Conservation (phyloP, 202 grass and related monocot species). For the Zizania palustris region DNA sequence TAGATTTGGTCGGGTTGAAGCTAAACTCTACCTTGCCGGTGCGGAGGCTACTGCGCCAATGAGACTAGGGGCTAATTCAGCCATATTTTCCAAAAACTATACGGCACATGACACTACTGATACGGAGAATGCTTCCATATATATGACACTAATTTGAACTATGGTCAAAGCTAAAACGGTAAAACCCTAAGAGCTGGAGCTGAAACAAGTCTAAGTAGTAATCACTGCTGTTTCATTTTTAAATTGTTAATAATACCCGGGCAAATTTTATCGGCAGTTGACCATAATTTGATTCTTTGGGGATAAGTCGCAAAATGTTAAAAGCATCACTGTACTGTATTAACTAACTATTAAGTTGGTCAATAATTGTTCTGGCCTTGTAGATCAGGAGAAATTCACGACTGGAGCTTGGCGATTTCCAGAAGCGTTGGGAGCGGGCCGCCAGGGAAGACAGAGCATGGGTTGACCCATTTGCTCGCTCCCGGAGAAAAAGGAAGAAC, state of each 20-base stretch:
- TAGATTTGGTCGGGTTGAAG: too few relatives aligned
- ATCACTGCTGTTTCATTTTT: slow-evolving; percentile 16
- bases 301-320: neutral
- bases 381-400: slow-evolving; percentile 65
- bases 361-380: neutral
- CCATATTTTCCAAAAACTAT: too few relatives aligned
- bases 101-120: too few relatives aligned
- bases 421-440: slow-evolving; percentile 68
- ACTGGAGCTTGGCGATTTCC: slow-evolving; percentile 57
- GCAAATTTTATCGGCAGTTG: neutral
- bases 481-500: slow-evolving; percentile 38
- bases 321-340: too few relatives aligned
- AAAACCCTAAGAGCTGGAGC: neutral
- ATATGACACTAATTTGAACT: neutral
- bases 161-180: neutral
- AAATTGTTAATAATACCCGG: slow-evolving; percentile 8
- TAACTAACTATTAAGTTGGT: too few relatives aligned
- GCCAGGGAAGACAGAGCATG: slow-evolving; percentile 58
- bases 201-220: neutral
- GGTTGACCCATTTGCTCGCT: slow-evolving; percentile 59
- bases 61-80: too few relatives aligned
- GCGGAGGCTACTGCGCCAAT: too few relatives aligned
- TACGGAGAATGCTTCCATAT: neutral
- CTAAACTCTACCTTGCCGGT: too few relatives aligned
- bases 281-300: neutral